These are phyloP conservation scores for Garcia nutans DNA, from an alignment of 345 rosid genomes.

Conservation along the genomic window DNA sequence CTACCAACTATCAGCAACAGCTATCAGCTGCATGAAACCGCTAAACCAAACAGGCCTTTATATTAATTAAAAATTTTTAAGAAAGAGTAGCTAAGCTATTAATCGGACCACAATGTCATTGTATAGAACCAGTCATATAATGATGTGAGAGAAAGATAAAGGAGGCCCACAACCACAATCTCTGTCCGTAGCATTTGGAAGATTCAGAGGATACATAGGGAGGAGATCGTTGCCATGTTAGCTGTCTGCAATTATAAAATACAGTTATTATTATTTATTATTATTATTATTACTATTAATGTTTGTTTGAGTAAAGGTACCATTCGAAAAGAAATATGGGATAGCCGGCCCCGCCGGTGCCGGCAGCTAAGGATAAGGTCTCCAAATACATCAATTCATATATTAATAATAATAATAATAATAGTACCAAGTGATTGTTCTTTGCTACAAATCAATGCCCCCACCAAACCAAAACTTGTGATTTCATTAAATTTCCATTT, in stretches of 20 bases:
- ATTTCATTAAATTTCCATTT: background rate
- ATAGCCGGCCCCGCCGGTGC: conserved; percentile 16
- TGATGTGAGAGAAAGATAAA: background rate
- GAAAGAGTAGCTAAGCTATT: no score
- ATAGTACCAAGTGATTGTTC: no score
- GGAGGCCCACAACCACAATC: background rate
- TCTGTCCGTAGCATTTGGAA: conserved; percentile 9
- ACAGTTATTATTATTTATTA: no score
- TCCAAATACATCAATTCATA: background rate
- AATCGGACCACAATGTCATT: no score
- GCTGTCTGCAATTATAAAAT: background rate
- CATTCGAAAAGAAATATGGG: background rate
- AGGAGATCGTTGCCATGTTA: background rate
- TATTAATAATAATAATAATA: no score
- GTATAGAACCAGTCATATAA: background rate
- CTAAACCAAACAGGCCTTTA: no score
- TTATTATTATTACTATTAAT: background rate
- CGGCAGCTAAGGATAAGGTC: background rate
- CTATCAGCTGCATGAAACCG: no score
- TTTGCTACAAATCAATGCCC: background rate
- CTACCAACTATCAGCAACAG: no score
- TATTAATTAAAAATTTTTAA: no score
- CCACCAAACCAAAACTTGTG: background rate
- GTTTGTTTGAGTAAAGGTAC: background rate
- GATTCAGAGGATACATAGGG: background rate